Conservation (phyloP, 441 rosid genomes). For the Erysimum pusillum region DNA sequence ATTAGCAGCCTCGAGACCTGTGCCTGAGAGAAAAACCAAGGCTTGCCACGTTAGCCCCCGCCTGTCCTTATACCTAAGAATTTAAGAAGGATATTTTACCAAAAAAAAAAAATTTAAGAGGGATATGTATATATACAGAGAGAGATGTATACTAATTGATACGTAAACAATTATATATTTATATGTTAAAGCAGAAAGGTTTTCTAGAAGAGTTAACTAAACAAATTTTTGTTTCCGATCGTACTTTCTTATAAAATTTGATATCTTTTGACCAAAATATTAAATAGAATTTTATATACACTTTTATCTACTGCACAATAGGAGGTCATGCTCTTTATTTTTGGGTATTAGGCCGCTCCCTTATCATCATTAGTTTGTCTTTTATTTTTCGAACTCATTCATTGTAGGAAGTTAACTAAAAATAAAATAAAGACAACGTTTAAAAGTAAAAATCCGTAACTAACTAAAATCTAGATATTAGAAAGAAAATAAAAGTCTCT, state of each 20-base stretch:
- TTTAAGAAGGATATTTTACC: too few species aligned
- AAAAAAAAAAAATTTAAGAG: too few species aligned
- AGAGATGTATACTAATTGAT: too few species aligned
- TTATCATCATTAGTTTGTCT: constrained; percentile 42
- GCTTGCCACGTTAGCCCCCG: too few species aligned
- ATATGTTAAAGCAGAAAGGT: too few species aligned
- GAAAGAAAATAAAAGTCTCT: neutral
- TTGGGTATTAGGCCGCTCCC: constrained; percentile 48
- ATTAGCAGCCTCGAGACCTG: too few species aligned
- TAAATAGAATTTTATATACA: constrained; percentile 29
- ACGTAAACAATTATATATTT: too few species aligned
- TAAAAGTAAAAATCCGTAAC: neutral
- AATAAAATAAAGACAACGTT: neutral
- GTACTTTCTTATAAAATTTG: constrained; percentile 44
- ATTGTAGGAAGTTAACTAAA: constrained; percentile 20
- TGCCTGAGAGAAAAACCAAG: too few species aligned
- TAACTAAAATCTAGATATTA: neutral
- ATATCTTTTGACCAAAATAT: constrained; percentile 42
- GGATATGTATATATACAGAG: too few species aligned
- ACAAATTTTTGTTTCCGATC: neutral
- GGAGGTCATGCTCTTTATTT: constrained; percentile 24
- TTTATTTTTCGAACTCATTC: constrained; percentile 15
- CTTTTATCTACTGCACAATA: constrained; percentile 20
- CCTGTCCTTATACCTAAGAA: too few species aligned
- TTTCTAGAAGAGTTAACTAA: neutral